Evolutionary conservation across 2,329 filamentous ascomycete species (phyloP).

Genomic region (Hymenoscyphus scutula): DNA sequence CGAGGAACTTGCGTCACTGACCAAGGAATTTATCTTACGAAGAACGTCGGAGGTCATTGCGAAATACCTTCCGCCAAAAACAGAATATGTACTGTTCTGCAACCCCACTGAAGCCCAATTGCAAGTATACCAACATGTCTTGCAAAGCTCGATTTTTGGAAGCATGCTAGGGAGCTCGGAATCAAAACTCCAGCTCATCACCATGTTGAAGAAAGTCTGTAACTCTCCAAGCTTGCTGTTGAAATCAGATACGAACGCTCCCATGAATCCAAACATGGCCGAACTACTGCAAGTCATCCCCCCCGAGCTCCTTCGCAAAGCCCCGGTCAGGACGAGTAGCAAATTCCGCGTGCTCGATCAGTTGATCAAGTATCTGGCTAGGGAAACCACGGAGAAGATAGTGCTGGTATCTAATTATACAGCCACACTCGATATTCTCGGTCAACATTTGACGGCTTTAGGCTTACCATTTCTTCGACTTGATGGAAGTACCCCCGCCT

Average conservation of each 20-base stretch:
- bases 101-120: conserved; percentile 88
- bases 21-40: conserved; percentile 85
- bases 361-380: conserved; percentile 59
- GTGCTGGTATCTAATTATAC: conserved; percentile 77
- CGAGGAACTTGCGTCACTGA: conserved; percentile 84
- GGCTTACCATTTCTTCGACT: conserved; percentile 64
- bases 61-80: conserved; percentile 83
- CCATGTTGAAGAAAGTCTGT: conserved; percentile 70
- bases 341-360: conserved; percentile 68
- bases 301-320: conserved; percentile 49
- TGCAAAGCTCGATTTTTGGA: conserved; percentile 63
- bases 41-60: conserved; percentile 91
- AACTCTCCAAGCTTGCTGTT: conserved; percentile 65
- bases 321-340: conserved; percentile 56
- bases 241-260: conserved; percentile 42
- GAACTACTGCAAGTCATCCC: conserved; percentile 53
- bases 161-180: conserved; percentile 60
- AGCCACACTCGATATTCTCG: conserved; percentile 66
- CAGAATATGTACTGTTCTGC: conserved; percentile 93
- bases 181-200: conserved; percentile 66
- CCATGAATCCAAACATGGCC: conserved; percentile 37
- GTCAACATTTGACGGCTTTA: conserved; percentile 57
- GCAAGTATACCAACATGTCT: conserved; percentile 72
- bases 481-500: conserved; percentile 63
- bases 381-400: conserved; percentile 65